Evolutionary conservation across 352 stramenopile genomes (phyloP).

Genomic region (Phytophthora fragariae): DNA sequence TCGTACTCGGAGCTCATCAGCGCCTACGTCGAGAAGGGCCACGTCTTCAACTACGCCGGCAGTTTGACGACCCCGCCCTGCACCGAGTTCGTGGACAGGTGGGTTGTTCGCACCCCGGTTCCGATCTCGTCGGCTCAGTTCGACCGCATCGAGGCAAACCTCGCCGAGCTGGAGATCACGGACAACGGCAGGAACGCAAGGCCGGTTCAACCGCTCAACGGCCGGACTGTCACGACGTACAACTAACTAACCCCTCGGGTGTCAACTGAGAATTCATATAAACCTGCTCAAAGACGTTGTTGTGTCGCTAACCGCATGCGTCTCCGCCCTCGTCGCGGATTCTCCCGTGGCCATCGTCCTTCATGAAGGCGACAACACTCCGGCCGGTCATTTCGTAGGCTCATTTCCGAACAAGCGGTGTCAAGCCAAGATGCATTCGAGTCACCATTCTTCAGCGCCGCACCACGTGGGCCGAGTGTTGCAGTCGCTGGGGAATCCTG

Average conservation of each 20-base stretch:
- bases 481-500: constrained; percentile 43
- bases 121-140: constrained; percentile 35
- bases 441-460: background rate
- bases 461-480: constrained; percentile 13
- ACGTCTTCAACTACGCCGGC: constrained; percentile 52
- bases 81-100: constrained; percentile 46
- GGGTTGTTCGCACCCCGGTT: constrained; percentile 36
- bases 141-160: constrained; percentile 34
- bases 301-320: background rate
- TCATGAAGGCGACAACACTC: background rate
- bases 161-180: constrained; percentile 29
- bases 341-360: background rate
- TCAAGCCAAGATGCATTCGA: constrained; percentile 23
- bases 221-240: constrained; percentile 39
- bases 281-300: background rate
- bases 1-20: constrained; percentile 66
- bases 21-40: constrained; percentile 37
- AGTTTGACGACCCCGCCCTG: constrained; percentile 48
- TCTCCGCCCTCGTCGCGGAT: constrained; percentile 24
- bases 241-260: constrained; percentile 14
- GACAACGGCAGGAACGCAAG: constrained; percentile 41
- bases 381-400: background rate
- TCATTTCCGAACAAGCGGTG: constrained; percentile 14
- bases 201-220: constrained; percentile 37
- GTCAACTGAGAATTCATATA: background rate